phyloP scores from a whole-genome alignment of 345 rosid genomes.

The Theobroma cacao region DNA sequence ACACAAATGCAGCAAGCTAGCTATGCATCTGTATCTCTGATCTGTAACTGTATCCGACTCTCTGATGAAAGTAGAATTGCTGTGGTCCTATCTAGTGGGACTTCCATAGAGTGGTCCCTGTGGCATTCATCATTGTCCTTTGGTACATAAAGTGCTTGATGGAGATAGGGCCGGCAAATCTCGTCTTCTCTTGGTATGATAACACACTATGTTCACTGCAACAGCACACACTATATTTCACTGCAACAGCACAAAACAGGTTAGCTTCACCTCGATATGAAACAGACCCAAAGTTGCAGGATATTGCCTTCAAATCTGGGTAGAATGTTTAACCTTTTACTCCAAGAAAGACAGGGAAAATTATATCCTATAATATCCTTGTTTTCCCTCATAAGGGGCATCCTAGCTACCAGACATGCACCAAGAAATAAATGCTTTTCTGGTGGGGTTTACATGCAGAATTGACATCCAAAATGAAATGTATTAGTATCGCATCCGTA shows the following conservation, averaged over 20 bases:
- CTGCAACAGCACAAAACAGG: neutral
- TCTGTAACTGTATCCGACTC: neutral
- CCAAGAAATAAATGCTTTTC: neutral
- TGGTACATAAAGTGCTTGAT: constrained; percentile 1
- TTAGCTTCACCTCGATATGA: neutral
- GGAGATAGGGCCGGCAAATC: neutral
- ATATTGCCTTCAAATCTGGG: neutral
- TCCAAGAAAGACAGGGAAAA: neutral
- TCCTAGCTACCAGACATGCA: neutral
- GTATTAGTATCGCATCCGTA: no score
- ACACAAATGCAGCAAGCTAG: neutral
- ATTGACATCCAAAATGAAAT: neutral
- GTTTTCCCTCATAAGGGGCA: neutral
- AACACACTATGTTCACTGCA: neutral
- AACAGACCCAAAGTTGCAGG: neutral
- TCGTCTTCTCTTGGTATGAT: neutral
- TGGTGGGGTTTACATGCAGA: neutral
- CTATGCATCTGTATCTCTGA: neutral
- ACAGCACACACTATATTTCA: neutral
- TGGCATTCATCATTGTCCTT: neutral
- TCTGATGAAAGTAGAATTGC: neutral
- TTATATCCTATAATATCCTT: no score
- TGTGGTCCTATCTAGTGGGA: neutral
- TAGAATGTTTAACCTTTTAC: neutral
- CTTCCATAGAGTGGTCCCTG: neutral